Evolutionary conservation across 1,284 basidiomycete genomes (phyloP), one percentile per base, ranked within the genome.

Genomic region (Trametes versicolor): DNA sequence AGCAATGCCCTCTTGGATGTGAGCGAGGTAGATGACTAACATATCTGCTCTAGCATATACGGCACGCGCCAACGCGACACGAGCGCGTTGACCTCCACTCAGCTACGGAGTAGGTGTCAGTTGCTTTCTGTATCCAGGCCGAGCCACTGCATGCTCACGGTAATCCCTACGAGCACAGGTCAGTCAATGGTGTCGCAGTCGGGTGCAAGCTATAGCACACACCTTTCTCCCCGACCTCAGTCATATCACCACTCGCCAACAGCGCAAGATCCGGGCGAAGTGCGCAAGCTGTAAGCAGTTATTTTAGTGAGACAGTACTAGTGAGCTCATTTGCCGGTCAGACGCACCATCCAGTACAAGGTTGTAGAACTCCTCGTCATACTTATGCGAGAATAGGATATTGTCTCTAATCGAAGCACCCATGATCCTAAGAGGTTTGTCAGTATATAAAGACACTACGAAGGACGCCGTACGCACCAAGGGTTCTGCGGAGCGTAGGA

Each of bases 401-500:
- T 97, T 98, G 58, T 96, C 93, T 58, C 90, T 87, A 60, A 97
- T 87, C 0, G 93, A 90, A 0, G 93, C 88, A 2, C 92, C 94
- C 75, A 96, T 85, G 57, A 96, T 88, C 93, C 92, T 91, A 49
- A 15, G 21, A 0, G 23, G 8, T 10, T 3, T 4, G 13, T 34
- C n/a, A 52, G 34, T n/a, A 39, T 21, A 4, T 8, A 4, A 12
- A 15, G 17, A 57, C 12, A 25, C 9, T 29, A 34, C 19, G 41
- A 17, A 19, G 37, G 17, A 19, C 2, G 7, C 17, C 5, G 32
- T 2, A 70, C 83, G 47, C 70, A 90, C 94, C 96, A 98, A 36
- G 96, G 93, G 72, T 90, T 93, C 74, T 98, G 97, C 29, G 90
- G 87, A 17, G 94, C 95, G 78, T 97, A 98, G 0, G 96, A 90